phyloP scores from a whole-genome alignment of 805 yeast species.

The Zygosaccharomyces lentus region DNA sequence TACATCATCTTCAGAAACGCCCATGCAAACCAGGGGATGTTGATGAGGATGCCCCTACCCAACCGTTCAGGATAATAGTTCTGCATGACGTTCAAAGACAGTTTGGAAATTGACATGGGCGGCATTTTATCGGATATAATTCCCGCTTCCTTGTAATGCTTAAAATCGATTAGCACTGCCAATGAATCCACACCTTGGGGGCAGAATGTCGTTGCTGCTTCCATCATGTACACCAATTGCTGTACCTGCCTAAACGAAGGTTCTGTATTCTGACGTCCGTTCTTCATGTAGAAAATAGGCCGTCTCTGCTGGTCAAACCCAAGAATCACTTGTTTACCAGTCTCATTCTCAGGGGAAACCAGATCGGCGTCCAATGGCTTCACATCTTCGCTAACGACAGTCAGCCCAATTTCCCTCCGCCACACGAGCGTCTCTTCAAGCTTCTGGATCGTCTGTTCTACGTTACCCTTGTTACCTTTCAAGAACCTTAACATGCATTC shows the following conservation, averaged over 20 bases:
- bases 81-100: constrained; percentile 48
- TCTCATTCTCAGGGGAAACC: constrained; percentile 45
- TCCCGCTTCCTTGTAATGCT: constrained; percentile 39
- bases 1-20: constrained; percentile 52
- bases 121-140: constrained; percentile 42
- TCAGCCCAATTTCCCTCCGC: constrained; percentile 51
- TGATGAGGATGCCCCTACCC: constrained; percentile 50
- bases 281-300: constrained; percentile 49
- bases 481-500: constrained; percentile 51
- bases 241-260: constrained; percentile 51
- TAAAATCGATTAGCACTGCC: constrained; percentile 53
- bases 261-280: constrained; percentile 53
- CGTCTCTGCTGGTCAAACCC: constrained; percentile 53
- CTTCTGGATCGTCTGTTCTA: constrained; percentile 41
- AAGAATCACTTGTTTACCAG: constrained; percentile 51
- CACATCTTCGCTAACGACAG: constrained; percentile 35
- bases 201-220: constrained; percentile 47
- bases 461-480: constrained; percentile 50
- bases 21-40: constrained; percentile 55
- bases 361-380: constrained; percentile 39
- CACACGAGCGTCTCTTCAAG: constrained; percentile 47
- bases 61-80: constrained; percentile 57
- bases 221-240: constrained; percentile 55
- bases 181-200: constrained; percentile 57
- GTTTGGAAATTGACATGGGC: constrained; percentile 47